Evolutionary conservation across 768 basidiomycete species (phyloP), one percentile per base, ranked within the genome.

Genomic region (Calocybe cyanea): DNA sequence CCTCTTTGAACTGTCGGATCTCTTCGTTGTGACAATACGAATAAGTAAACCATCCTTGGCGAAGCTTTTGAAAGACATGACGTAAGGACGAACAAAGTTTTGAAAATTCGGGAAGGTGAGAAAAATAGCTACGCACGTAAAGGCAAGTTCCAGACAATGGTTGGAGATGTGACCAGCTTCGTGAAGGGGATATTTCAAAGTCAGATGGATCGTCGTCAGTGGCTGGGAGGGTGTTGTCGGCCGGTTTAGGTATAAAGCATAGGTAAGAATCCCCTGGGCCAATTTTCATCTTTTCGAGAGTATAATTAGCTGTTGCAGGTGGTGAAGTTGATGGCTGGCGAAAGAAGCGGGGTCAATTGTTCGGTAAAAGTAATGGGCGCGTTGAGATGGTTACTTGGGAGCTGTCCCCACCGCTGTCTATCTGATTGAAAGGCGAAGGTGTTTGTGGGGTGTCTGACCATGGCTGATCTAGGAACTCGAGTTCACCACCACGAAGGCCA

Each of bases 11-110:
- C 67, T 99, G 96, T 47, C 94, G 85, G 50, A 98, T 92, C 67
- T 96, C 85, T 41, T 82, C 78, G 64, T 93, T 89, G 70, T 99
- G 93, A 70, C 95, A 92, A 65, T 89, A 96, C 39, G 91, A 85
- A 68, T 98, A 98, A 30, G 93, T 98, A 72, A 97, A 98, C 93
- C 93, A 96, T 31, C 85, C 81, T 72, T 92, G 88, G 55, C 81
- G 81, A 62, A 85, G 82, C 85, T 92, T 69, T 51, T 23, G 43
- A n/a, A n/a, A n/a, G n/a, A n/a, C n/a, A n/a, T n/a, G n/a, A 55
- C 48, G 59, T 68, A 55, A 63, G 61, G 50, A 56, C 66, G 63
- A 63, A 56, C 38, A 43, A 51, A 56, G 52, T 57, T 44, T 35
- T 34, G 46, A 38, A 32, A 47, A 55, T 60, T 58, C 53, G 59